Evolutionary conservation across 2,329 filamentous ascomycete species (phyloP).

Genomic region (Arthrobotrys megalospora): DNA sequence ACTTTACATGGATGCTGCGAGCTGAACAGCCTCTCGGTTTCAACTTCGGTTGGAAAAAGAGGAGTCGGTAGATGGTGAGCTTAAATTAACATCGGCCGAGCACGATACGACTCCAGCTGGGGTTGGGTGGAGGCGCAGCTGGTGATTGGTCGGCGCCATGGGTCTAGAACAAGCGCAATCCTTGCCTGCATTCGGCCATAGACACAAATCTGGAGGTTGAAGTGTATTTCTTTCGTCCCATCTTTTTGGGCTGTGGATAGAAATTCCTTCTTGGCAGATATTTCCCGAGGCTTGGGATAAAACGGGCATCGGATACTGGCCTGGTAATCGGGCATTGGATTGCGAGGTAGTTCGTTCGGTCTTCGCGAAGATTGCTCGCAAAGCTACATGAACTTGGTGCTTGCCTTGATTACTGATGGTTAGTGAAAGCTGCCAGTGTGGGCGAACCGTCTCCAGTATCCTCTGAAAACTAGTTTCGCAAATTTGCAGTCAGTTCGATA

Average conservation of each 20-base stretch:
- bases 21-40: conserved; percentile 9
- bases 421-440: neutral
- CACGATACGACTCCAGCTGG: conserved; percentile 37
- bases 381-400: no score
- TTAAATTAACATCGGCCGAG: conserved; percentile 28
- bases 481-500: conserved; percentile 2
- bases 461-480: conserved; percentile 4
- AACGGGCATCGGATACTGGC: neutral
- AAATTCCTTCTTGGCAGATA: neutral
- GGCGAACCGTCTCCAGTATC: neutral
- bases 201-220: conserved; percentile 1
- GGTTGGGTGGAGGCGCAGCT: conserved; percentile 28
- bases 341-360: neutral
- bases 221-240: conserved; percentile 21
- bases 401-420: conserved; percentile 3
- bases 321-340: neutral
- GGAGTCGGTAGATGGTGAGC: conserved; percentile 46
- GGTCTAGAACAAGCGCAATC: conserved; percentile 38
- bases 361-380: conserved; percentile 3
- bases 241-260: conserved; percentile 9
- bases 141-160: conserved; percentile 32
- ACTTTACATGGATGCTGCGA: conserved; percentile 26
- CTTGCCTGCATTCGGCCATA: conserved; percentile 10
- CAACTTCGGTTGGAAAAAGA: conserved; percentile 24
- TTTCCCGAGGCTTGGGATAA: neutral